A percentile compares a stretch with the other conserved stretches of the same genome.
phyloP scores from a whole-genome alignment of 2,329 filamentous ascomycete genomes.

The Whalleya microplaca region DNA sequence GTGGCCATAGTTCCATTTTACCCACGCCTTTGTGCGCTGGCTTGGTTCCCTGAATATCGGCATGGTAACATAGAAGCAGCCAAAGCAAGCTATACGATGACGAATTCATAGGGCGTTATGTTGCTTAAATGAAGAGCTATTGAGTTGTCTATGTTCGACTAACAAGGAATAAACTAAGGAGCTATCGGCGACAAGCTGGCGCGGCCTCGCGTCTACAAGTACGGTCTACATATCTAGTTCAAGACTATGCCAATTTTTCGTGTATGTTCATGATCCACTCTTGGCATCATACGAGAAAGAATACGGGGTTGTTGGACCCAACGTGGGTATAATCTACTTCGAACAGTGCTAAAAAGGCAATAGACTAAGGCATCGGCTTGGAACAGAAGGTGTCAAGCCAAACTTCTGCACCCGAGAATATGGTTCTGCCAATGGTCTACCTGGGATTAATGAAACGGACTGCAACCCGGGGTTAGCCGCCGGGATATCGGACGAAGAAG shows the following conservation, averaged over 20 bases:
- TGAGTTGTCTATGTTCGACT: too few species aligned
- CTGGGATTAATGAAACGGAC: neutral
- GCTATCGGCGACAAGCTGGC: too few species aligned
- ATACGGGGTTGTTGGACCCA: neutral
- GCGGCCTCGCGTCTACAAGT: neutral
- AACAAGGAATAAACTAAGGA: neutral
- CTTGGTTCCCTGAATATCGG: slow-evolving; percentile 26
- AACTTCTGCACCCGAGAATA: neutral
- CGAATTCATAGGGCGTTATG: too few species aligned
- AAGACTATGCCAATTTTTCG: neutral
- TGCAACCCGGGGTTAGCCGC: neutral
- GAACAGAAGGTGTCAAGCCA: neutral
- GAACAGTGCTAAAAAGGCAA: too few species aligned
- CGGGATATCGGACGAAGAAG: neutral
- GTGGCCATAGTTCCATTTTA: slow-evolving; percentile 20
- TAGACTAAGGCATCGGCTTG: too few species aligned
- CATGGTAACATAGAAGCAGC: slow-evolving; percentile 9
- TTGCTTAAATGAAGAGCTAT: too few species aligned
- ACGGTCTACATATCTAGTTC: neutral
- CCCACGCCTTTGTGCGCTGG: slow-evolving; percentile 24
- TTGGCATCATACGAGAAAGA: neutral
- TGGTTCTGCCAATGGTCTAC: neutral
- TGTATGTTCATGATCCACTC: neutral
- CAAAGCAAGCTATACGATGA: neutral
- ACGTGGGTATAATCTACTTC: neutral